Base-by-base conservation (phyloP, 345 rosid genomes). In the Sisymbrium altissimum region DNA sequence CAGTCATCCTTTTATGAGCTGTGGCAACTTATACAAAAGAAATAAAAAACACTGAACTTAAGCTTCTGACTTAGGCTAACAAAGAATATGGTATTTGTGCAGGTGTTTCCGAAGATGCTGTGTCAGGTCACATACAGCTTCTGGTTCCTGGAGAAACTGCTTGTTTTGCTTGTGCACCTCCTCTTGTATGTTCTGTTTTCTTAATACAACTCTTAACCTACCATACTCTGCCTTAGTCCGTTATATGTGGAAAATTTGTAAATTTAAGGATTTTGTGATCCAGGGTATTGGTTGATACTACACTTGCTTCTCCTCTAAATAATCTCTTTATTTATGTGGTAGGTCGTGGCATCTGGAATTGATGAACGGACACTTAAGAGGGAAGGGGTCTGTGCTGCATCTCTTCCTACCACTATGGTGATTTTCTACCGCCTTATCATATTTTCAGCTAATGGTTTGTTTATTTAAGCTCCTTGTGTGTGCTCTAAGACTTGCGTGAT, bases 21-120 rank as follows among this genome's bases (percentile, higher is more conserved):
- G 8, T 57, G n/a, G 23, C 43, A 57, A 35, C 7, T 57, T 33
- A 15, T 35, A 35, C 27, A 57, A 17, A 33, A 9, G 9, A 30
- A 15, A 17, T 23, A 3, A 27, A 32, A 33, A 41, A 3, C 14
- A 48, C 18, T 4, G 41, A 64, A 36, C 35, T 9, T 11, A 48
- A 23, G 48, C 48, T 17, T 52, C 61, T 67, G 10, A 39, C 10
- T 41, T 54, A 0, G 11, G 66, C 23, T 70, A 38, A 64, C 46
- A 57, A 48, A 70, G 23, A 70, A 45, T 29, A 21, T 45, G 18
- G 41, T 39, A 43, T 44, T 70, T 77, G 65, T 69, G 45, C 88
- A 91, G 97, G 97, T 84, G 99, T 91, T 55, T 95, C 97, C 43
- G 99, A 95, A 83, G 99, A 89, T 85, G 97, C 97, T 46, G 97